These are phyloP conservation scores for Sordariomycetes sp. DNA, from an alignment of 2,329 filamentous ascomycete genomes.

Conservation along the genomic window DNA sequence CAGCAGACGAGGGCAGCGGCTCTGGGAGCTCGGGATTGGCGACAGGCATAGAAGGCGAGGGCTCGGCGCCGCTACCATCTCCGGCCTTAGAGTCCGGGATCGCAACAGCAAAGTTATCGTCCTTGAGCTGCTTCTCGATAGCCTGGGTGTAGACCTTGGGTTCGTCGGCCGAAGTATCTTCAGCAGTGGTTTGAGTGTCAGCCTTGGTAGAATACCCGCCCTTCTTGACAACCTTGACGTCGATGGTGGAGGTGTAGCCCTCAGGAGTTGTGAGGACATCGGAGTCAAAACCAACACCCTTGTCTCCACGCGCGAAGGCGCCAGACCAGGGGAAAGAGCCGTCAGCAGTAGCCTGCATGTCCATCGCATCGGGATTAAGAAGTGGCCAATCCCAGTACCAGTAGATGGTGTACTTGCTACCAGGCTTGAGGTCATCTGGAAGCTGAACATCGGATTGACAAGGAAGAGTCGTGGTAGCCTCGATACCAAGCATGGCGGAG, in stretches of 20 bases:
- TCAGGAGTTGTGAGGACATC: constrained; percentile 25
- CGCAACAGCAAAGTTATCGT: constrained; percentile 33
- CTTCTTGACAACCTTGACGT: constrained; percentile 25
- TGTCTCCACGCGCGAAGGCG: constrained; percentile 27
- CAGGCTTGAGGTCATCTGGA: constrained; percentile 53
- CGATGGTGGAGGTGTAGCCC: constrained; percentile 30
- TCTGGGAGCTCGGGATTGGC: too few relatives aligned
- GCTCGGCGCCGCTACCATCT: constrained; percentile 9
- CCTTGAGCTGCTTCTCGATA: constrained; percentile 32
- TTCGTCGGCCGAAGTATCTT: constrained; percentile 18
- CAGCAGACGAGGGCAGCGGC: too few relatives aligned
- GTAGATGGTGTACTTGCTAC: constrained; percentile 70
- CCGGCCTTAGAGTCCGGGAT: constrained; percentile 17
- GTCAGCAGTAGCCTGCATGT: constrained; percentile 26
- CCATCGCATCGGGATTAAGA: constrained; percentile 31
- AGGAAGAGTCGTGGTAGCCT: constrained; percentile 52
- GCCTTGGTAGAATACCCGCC: constrained; percentile 4
- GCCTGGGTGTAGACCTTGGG: constrained; percentile 33
- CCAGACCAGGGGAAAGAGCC: constrained; percentile 33
- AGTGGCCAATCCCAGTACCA: constrained; percentile 97
- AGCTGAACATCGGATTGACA: constrained; percentile 79
- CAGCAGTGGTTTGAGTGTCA: constrained; percentile 8
- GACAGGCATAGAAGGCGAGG: constrained; percentile 9
- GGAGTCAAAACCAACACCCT: constrained; percentile 24
- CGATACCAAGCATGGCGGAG: constrained; percentile 42